Evolutionary conservation across 2,329 filamentous ascomycete genomes (phyloP).

Genomic region (Zasmidium citrigriseum): DNA sequence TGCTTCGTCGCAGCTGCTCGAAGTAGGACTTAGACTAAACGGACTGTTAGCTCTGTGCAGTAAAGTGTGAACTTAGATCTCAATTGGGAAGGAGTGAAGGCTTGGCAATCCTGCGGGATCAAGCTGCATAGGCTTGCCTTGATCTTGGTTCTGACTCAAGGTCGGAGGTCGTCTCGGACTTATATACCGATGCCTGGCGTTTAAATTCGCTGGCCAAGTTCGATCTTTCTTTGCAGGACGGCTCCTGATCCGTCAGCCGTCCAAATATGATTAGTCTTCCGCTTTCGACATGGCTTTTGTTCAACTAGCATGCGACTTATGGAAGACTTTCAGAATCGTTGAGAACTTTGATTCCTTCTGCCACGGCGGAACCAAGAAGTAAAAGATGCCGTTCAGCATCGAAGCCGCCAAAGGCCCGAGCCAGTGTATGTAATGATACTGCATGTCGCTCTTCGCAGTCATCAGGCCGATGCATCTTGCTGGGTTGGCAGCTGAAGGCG

Average conservation of each 20-base stretch:
- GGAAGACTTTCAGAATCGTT: neutral
- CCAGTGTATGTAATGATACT: slow-evolving; percentile 39
- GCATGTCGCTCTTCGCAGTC: slow-evolving; percentile 34
- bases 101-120: too few relatives aligned
- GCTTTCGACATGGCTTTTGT: too few relatives aligned
- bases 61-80: neutral
- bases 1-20: too few relatives aligned
- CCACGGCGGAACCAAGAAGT: slow-evolving; percentile 28
- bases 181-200: too few relatives aligned
- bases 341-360: neutral
- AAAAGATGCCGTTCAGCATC: slow-evolving; percentile 35
- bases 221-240: too few relatives aligned
- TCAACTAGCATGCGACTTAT: neutral
- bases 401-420: slow-evolving; percentile 32
- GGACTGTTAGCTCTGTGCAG: neutral
- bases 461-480: slow-evolving; percentile 42
- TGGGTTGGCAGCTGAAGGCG: neutral
- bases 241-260: too few relatives aligned
- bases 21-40: too few relatives aligned
- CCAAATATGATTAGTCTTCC: too few relatives aligned
- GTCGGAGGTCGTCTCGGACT: too few relatives aligned
- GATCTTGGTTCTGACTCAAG: too few relatives aligned
- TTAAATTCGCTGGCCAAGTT: too few relatives aligned
- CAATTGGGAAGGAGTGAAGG: neutral
- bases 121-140: too few relatives aligned